phyloP scores from a whole-genome alignment of 2,329 filamentous ascomycete species.

The Thielaviopsis populi region DNA sequence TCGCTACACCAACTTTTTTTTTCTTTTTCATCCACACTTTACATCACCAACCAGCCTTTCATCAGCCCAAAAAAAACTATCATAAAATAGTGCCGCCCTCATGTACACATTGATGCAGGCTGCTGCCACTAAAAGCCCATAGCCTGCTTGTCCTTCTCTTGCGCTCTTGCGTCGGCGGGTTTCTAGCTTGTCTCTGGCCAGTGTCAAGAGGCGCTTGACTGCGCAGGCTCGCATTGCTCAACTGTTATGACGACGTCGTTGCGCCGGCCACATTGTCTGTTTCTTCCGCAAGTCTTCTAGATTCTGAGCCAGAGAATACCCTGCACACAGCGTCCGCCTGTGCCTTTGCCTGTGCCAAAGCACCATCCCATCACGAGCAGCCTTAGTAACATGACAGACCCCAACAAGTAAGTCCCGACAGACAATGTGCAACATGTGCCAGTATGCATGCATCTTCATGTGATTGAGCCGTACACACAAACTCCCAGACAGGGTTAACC shows the following conservation, averaged over 20 bases:
- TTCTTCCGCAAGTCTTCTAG: not conserved
- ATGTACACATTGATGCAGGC: not conserved
- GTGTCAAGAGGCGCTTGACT: not conserved
- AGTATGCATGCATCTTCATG: not conserved
- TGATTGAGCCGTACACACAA: not conserved
- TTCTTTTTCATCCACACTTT: not conserved
- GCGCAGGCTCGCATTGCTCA: not conserved
- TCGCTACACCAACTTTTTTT: not conserved
- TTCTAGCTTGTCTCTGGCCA: not conserved
- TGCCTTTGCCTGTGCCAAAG: not conserved
- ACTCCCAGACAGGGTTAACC: not conserved
- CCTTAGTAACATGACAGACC: not conserved
- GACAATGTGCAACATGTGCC: not conserved
- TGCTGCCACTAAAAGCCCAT: not conserved
- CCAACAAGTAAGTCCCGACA: conserved; percentile 2
- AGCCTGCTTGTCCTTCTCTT: not conserved
- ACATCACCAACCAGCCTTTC: not conserved
- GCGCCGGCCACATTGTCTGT: not conserved
- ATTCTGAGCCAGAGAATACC: not conserved
- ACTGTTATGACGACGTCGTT: not conserved
- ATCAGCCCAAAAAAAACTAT: not conserved
- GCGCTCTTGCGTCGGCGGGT: not conserved
- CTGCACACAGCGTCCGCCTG: not conserved
- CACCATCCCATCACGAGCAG: not conserved
- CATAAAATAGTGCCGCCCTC: not conserved